Percentiles rank a stretch among this genome's conserved stretches.
These are phyloP conservation scores for Mycosphaerella arachidis DNA, from an alignment of 2,329 filamentous ascomycete genomes.

Conservation along the genomic window DNA sequence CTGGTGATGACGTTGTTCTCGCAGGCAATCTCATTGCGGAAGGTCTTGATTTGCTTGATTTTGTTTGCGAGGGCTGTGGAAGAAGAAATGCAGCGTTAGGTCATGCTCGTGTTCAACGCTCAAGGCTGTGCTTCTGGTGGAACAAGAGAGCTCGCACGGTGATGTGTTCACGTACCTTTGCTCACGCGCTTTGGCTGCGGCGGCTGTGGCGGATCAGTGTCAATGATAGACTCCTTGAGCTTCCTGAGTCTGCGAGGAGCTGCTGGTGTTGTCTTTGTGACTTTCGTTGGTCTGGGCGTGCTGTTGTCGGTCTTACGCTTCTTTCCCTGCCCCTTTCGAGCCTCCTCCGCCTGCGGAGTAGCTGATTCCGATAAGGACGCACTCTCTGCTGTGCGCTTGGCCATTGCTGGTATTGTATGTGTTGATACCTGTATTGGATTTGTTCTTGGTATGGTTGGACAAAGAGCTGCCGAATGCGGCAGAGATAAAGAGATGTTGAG, in stretches of 20 bases:
- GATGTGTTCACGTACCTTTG: not conserved
- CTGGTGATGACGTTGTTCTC: not conserved
- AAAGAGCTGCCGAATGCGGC: constrained; percentile 3
- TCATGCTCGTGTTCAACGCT: not conserved
- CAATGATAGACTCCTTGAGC: not conserved
- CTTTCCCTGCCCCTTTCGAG: not conserved
- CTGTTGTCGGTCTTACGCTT: not conserved
- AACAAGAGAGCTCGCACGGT: not conserved
- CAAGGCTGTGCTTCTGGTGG: not conserved
- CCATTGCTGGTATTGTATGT: not conserved
- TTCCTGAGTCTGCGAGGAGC: not conserved
- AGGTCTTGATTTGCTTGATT: constrained; percentile 1
- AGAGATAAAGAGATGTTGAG: not conserved
- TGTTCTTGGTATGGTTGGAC: not conserved
- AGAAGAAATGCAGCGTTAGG: not conserved
- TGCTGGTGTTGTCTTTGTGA: constrained; percentile 1
- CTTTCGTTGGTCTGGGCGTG: not conserved
- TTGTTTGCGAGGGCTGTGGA: constrained; percentile 2
- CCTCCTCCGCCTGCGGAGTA: not conserved
- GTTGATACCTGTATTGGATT: not conserved
- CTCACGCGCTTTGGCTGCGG: constrained; percentile 2
- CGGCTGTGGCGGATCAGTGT: not conserved
- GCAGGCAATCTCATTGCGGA: not conserved
- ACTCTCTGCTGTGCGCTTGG: constrained; percentile 1
- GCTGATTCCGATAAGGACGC: not conserved